Evolutionary conservation across 2,329 filamentous ascomycete species (phyloP), one percentile per base, ranked within the genome.

Genomic region (Diaporthe ilicicola): DNA sequence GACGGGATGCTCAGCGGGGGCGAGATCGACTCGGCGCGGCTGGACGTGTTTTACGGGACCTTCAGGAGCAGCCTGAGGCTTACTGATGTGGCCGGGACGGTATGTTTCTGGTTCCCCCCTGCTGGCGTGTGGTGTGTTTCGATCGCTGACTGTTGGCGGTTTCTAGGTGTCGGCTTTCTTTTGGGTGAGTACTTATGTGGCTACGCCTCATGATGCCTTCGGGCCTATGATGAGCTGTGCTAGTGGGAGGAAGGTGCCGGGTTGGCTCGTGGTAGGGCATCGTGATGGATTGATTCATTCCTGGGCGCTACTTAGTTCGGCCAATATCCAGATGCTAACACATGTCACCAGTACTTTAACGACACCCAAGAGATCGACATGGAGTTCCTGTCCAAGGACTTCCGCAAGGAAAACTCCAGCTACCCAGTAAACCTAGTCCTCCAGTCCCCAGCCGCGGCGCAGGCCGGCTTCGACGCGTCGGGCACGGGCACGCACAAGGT

Each of bases 341-440:
- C 61, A 54, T 59, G 29, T 50, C 17, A 42, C 48, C 73, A 93
- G 92, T 94, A 93, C 79, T 89, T 89, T 81, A 93, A 94, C 79
- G 90, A 95, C 79, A 92, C 91, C 1, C 90, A 93, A 77, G 93
- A 95, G 76, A 94, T 95, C 75, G 93, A 95, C 78, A 90, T 95
- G 81, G 93, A 95, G 75, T 93, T 94, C 77, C 85, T 95, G 2
- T 93, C 92, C 1, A 84, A 84, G 27, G 85, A 94, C 73, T 93
- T 91, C 78, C 84, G 88, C 71, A 74, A 77, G 1, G 76, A 77
- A 59, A 85, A 86, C 67, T 79, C 82, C 32, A 84, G 84, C 39
- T 91, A 86, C 73, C 87, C 89, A 0, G 84, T 94, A 66, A 93
- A 94, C 77, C 87, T 95, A 1, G 92, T 94, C n/a, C 83, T 94